Base-by-base conservation (phyloP, 257 asterid species). In the Gynochthodes officinalis region DNA sequence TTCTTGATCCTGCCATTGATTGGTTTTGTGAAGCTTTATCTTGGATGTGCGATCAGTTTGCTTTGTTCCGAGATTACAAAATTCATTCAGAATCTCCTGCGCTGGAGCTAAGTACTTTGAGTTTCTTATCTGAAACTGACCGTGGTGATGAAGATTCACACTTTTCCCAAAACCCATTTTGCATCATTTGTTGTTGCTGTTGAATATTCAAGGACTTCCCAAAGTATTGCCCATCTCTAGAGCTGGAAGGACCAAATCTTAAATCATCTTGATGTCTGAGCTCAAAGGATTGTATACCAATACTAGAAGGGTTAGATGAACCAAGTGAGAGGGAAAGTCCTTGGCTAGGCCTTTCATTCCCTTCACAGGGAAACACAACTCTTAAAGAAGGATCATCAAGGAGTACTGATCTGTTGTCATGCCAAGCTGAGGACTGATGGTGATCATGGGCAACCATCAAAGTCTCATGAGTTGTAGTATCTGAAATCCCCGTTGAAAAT, bases 251-350 rank as follows among this genome's bases (percentile, higher is more conserved):
- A 6, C 80, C 87, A 65, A 84, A 86, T 43, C 87, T 55, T 28
- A 79, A 9, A 59, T 83, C 87, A 32, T 83, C 79, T 21, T 72
- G 75, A 11, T 79, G 84, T 46, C 92, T 76, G 54, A 89, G 81
- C 23, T 89, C 91, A 71, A 89, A 91, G 11, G 94, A 79, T 44
- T 90, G 97, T 7, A 90, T 70, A 1, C 89, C 93, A 19, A 86
- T 86, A 28, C 46, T 53, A 0, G 95, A 84, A 48, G 93, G 95
- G 67, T 89, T 79, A 0, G 91, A 81, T 11, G 97, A 86, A 46
- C 79, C 87, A 27, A 94, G 69, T 18, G 99, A 89, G 44, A 94
- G 90, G 1, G 97, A 89, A 37, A 94, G 97, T 0, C 97, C 97
- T 70, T 88, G 96, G 67, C 88, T 92, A 1, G 97, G 96, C 80